Evolutionary conservation across 2,329 filamentous ascomycete species (phyloP).

Genomic region (Alternaria atra): DNA sequence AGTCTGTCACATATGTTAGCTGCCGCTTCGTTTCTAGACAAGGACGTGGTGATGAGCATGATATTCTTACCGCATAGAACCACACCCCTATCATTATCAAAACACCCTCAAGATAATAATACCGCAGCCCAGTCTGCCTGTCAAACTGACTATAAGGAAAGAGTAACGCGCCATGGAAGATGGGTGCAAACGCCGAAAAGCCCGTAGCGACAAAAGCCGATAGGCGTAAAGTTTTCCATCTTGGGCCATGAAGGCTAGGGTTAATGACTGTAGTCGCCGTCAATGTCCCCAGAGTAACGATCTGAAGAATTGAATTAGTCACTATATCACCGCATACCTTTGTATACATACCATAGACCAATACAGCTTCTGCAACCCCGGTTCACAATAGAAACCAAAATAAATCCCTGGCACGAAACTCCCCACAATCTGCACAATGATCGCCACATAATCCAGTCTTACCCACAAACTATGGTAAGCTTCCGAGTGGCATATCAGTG

Average conservation of each 20-base stretch:
- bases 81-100: constrained; percentile 73
- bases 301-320: background rate
- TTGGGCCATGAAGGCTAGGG: constrained; percentile 81
- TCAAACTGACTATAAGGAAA: constrained; percentile 67
- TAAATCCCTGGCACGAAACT: constrained; percentile 83
- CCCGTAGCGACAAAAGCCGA: constrained; percentile 89
- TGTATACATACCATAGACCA: constrained; percentile 47
- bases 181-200: constrained; percentile 81
- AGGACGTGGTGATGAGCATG: constrained; percentile 59
- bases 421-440: constrained; percentile 86
- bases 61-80: constrained; percentile 81
- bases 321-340: too few relatives aligned
- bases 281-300: constrained; percentile 61
- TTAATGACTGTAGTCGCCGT: constrained; percentile 81
- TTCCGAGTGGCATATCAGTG: constrained; percentile 81
- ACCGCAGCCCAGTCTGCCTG: constrained; percentile 68
- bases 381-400: constrained; percentile 58
- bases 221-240: constrained; percentile 83
- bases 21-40: constrained; percentile 72
- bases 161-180: constrained; percentile 72
- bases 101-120: constrained; percentile 5
- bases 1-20: constrained; percentile 68
- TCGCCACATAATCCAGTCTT: constrained; percentile 89
- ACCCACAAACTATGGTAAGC: constrained; percentile 81
- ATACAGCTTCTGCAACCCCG: constrained; percentile 47